These are phyloP conservation scores for Collybia mongolica DNA, from an alignment of 768 basidiomycete genomes.

Conservation along the genomic window DNA sequence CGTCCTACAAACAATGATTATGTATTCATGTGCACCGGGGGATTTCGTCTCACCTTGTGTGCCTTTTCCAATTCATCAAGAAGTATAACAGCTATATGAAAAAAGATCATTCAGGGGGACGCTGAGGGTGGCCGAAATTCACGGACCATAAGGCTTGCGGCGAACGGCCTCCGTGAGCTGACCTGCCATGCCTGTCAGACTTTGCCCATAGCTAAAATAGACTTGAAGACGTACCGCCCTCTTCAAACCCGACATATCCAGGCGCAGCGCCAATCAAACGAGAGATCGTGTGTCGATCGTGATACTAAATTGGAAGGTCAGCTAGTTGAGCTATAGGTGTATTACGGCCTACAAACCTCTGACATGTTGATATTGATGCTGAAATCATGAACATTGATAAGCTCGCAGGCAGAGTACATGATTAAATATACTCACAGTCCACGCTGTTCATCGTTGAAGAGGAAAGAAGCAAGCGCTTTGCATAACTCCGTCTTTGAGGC, in stretches of 20 bases:
- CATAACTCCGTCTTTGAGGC: conserved; percentile 73
- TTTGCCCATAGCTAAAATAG: not conserved
- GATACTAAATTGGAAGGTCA: conserved; percentile 48
- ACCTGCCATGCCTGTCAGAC: conserved; percentile 22
- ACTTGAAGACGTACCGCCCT: conserved; percentile 46
- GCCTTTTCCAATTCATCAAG: conserved; percentile 93
- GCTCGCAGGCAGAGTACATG: not conserved
- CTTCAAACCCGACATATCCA: conserved; percentile 91
- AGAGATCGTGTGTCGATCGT: conserved; percentile 89
- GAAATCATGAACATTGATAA: not conserved
- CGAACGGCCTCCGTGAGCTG: conserved; percentile 93
- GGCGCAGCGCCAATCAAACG: conserved; percentile 91
- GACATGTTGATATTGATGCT: conserved; percentile 95
- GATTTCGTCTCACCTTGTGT: conserved; percentile 56
- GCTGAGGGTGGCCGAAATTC: not conserved
- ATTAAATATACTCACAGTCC: conserved; percentile 58
- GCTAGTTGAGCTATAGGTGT: not conserved
- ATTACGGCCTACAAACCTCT: conserved; percentile 45
- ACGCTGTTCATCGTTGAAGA: conserved; percentile 87
- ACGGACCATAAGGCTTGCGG: conserved; percentile 80
- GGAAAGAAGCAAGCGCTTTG: conserved; percentile 84
- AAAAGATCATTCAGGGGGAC: not conserved
- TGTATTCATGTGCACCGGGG: not conserved
- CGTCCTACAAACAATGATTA: conserved; percentile 48
- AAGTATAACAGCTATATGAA: conserved; percentile 61